Percentiles rank a stretch among this genome's conserved stretches.
These are phyloP conservation scores for Blumeria graminis DNA, from an alignment of 2,329 filamentous ascomycete species.

Conservation along the genomic window DNA sequence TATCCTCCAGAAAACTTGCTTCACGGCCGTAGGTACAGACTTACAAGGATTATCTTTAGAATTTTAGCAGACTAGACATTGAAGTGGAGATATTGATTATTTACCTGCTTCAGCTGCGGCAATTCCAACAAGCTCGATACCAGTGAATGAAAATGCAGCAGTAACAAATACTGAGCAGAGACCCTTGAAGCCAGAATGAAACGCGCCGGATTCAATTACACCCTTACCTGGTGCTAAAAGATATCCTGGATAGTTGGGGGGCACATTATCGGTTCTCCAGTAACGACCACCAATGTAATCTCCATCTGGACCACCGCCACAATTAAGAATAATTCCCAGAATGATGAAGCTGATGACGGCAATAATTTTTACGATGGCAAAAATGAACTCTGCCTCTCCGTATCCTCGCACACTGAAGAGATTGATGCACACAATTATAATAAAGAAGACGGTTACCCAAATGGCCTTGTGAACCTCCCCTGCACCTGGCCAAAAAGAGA, in stretches of 20 bases:
- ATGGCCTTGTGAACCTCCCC: slow-evolving; percentile 35
- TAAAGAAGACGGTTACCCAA: slow-evolving; percentile 64
- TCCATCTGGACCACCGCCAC: slow-evolving; percentile 4
- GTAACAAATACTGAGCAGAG: slow-evolving; percentile 56
- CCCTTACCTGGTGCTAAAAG: slow-evolving; percentile 60
- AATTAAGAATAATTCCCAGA: slow-evolving; percentile 1
- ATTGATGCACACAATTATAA: slow-evolving; percentile 58
- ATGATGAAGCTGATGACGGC: slow-evolving; percentile 41
- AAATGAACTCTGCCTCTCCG: slow-evolving; percentile 73
- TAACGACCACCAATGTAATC: slow-evolving; percentile 1
- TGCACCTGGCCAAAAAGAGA: slow-evolving; percentile 49
- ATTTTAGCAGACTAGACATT: background rate
- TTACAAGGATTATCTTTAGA: slow-evolving; percentile 50
- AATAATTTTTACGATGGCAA: slow-evolving; percentile 64
- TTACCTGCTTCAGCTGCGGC: slow-evolving; percentile 37
- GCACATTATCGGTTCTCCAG: background rate
- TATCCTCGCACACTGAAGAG: slow-evolving; percentile 73
- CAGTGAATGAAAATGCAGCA: slow-evolving; percentile 52
- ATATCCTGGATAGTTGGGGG: slow-evolving; percentile 21
- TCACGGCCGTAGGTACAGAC: slow-evolving; percentile 64
- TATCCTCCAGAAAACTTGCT: slow-evolving; percentile 91
- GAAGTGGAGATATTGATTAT: background rate
- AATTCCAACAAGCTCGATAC: slow-evolving; percentile 53
- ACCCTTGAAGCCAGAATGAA: slow-evolving; percentile 66
- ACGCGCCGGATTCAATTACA: slow-evolving; percentile 63